Evolutionary conservation across 1,139 yeast genomes (phyloP).

Genomic region (Entelexis sorbosivorans): DNA sequence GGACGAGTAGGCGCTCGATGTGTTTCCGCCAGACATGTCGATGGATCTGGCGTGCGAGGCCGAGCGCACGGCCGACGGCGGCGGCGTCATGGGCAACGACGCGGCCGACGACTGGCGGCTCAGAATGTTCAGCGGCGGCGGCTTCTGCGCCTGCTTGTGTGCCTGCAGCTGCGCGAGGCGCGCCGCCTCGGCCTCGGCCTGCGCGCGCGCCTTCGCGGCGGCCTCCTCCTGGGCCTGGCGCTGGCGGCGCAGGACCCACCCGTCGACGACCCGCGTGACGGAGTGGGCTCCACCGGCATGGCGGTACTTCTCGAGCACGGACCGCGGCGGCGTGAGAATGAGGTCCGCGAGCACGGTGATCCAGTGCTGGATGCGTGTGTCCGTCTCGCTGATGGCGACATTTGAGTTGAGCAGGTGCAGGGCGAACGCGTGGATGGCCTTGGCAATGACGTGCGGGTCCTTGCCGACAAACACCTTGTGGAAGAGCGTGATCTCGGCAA

Average conservation of each 20-base stretch:
- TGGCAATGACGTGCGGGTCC: conserved; percentile 53
- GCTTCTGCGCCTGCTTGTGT: neutral
- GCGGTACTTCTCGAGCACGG: conserved; percentile 33
- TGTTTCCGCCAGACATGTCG: conserved; percentile 2
- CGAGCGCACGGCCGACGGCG: conserved; percentile 18
- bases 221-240: conserved; percentile 23
- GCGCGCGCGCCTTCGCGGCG: conserved; percentile 16
- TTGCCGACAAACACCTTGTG: conserved; percentile 55
- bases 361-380: conserved; percentile 28
- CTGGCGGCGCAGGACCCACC: conserved; percentile 22
- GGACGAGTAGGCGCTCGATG: conserved; percentile 9
- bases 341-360: conserved; percentile 27
- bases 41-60: neutral
- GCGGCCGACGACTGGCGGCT: conserved; percentile 13
- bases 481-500: conserved; percentile 70
- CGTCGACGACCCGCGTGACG: conserved; percentile 25
- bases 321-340: conserved; percentile 30
- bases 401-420: conserved; percentile 43
- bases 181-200: conserved; percentile 14
- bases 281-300: conserved; percentile 31
- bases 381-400: conserved; percentile 20
- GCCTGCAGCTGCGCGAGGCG: conserved; percentile 8
- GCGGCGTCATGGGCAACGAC: conserved; percentile 22
- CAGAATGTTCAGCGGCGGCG: conserved; percentile 13
- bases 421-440: conserved; percentile 61